A percentile compares a stretch with the other conserved stretches of the same genome.
These are phyloP conservation scores for Hypoxylon sp. DNA, from an alignment of 2,329 filamentous ascomycete species.

Conservation along the genomic window DNA sequence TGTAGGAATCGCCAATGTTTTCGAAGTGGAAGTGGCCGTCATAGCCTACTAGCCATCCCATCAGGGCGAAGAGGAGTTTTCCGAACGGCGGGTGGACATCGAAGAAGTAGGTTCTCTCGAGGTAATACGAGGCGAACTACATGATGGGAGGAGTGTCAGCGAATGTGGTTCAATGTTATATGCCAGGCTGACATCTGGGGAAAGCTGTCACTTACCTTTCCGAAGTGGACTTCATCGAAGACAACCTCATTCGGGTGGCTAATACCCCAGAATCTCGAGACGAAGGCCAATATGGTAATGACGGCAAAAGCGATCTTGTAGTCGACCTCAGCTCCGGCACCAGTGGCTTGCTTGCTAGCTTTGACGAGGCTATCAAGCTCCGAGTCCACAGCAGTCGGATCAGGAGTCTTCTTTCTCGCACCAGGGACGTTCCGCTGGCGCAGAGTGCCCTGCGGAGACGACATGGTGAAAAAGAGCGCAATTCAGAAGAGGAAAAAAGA, in stretches of 20 bases:
- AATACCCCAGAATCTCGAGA: constrained; percentile 96
- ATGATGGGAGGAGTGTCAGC: constrained; percentile 14
- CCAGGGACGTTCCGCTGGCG: constrained; percentile 64
- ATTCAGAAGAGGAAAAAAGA: constrained; percentile 23
- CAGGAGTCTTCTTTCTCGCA: constrained; percentile 59
- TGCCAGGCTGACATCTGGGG: neutral
- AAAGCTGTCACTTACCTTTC: constrained; percentile 74
- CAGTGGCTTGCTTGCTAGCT: constrained; percentile 48
- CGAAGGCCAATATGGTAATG: constrained; percentile 83
- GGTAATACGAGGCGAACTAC: constrained; percentile 80
- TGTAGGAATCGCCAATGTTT: constrained; percentile 98
- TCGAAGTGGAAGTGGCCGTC: constrained; percentile 98
- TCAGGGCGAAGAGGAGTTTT: constrained; percentile 95
- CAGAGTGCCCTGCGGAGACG: constrained; percentile 64
- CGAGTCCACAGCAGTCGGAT: constrained; percentile 50
- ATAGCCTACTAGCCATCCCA: constrained; percentile 97
- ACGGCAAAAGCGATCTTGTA: constrained; percentile 81
- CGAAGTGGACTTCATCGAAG: constrained; percentile 99
- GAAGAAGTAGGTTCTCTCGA: constrained; percentile 99
- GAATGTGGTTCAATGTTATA: constrained; percentile 12
- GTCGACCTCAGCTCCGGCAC: constrained; percentile 72
- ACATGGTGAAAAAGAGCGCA: constrained; percentile 46
- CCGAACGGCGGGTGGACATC: constrained; percentile 98
- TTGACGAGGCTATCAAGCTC: constrained; percentile 62
- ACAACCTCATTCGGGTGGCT: constrained; percentile 95